Evolutionary conservation across 495 filamentous ascomycete species (phyloP), one percentile per base, ranked within the genome.

Genomic region (Astrocystis sublimbata): DNA sequence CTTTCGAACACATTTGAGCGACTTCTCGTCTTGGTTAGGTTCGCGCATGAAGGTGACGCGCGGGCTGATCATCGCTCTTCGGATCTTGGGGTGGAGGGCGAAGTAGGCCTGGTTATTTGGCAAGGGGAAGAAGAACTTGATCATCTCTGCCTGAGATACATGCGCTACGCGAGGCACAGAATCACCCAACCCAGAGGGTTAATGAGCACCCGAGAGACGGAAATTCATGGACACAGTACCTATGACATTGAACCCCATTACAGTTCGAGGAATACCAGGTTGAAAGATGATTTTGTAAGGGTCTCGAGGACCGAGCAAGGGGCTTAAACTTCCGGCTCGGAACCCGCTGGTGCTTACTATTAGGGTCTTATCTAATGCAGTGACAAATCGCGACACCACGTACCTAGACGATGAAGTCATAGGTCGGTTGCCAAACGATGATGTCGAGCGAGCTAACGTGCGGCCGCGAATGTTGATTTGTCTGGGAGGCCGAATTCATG

Each of bases 321-420:
- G 40, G 6, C 40, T 45, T 31, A 57, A 57, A 31, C 24, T 43
- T 40, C 7, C 3, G 10, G 28, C 15, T 26, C 10, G 15, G 13
- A 40, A 45, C 33, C 45, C 45, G 31, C 26, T 21, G 30, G n/a
- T 45, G 54, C 54, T 57, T 57, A 57, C 54, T 57, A 40, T 57
- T 57, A 9, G 40, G 28, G 36, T 45, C 13, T 40, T 41, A 43
- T 21, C 21, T 17, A 31, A 28, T 21, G 28, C 21, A 45, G 43
- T 57, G 54, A 57, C 54, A 57, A 57, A 57, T 57, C 15, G 26
- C 23, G 38, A 30, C 13, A 35, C 28, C 23, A 23, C 40, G 38
- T 15, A 57, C 21, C 21, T 28, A n/a, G 28, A 9, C 54, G n/a
- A 57, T 57, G 54, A 57, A 45, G 54, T 57, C 54, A 57, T 57